Base-by-base conservation (phyloP, 2,329 filamentous ascomycete genomes). In the Apiospora rasikravindrae region DNA sequence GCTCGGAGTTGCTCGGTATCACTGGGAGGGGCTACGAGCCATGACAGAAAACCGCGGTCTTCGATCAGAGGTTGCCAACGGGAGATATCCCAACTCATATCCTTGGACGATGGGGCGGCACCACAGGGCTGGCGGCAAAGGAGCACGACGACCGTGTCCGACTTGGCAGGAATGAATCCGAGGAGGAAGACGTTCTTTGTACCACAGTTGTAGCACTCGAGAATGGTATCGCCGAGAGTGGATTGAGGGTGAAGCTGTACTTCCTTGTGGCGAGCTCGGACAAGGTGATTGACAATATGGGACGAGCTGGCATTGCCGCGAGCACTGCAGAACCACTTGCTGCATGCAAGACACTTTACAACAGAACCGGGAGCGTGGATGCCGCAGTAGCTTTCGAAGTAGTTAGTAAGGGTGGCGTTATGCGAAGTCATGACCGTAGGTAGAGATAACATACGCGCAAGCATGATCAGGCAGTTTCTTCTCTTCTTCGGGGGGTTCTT, bases 81-180 rank as follows among this genome's bases (percentile, higher is more conserved):
- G 37, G 96, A 97, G 7, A 95, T 97, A 82, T 99, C 96, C 96
- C 96, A 99, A 82, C 96, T 99, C 95, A 99, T 98, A 79, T 99
- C 96, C 84, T 99, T 99, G 76, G 94, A 96, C 45, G 96, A 98
- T 1, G 95, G 93, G 84, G 94, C 96, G 40, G 96, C 93, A 45
- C 96, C 96, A 82, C 96, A 99, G 67, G 96, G 96, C 83, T 98
- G 96, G 73, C 96, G 95, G 82, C 96, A 99, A 49, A 99, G 89
- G 64, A 99, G 90, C 33, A 99, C 96, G 10, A 99, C 97, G 40
- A 99, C 96, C 0, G 96, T 98, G 80, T 99, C 97, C 14, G 96
- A 98, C 82, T 99, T 99, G 71, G 96, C 96, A 13, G 96, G 97
- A 77, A 99, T 99, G 82, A 99, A 99, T 8, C 96, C 96, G 40